Base-by-base conservation (phyloP, 2,329 filamentous ascomycete species). In the Cladosporium velox region DNA sequence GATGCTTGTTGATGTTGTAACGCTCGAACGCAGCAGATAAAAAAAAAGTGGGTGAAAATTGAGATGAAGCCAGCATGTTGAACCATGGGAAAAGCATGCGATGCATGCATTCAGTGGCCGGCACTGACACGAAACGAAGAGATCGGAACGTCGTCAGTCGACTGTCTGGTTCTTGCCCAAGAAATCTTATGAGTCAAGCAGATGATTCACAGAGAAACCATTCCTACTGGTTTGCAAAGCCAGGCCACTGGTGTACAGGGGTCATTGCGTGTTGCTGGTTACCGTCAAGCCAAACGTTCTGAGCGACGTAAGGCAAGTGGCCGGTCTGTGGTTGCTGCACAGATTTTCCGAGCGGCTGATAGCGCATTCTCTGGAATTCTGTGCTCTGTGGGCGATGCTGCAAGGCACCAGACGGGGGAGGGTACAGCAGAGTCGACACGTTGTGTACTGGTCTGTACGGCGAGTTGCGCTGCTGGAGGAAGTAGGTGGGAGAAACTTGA, bases 381-480 rank as follows among this genome's bases (percentile, higher is more conserved):
- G 83, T 77, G 44, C 78, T 78, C 55, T 77, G 76, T 12, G 79
- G 77, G 10, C 80, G 78, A 58, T 81, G 79, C 59, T 94, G 90
- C 69, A 96, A 85, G 8, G 92, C 92, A 10, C 88, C 85, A 28
- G 91, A 91, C 0, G 93, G 91, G 7, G 93, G 92, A 35, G 93
- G 93, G 66, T 95, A 92, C 34, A 97, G 84, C n/a, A 98, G 86
- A 0, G 92, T 96, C 71, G 95, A 93, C 67, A 97, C 92, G 67
- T 92, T 87, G 63, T 93, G 90, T 47, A 97, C 90, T 1, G 94
- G 94, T 69, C 92, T 91, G 79, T 98, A 98, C 3, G 95, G 95
- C 65, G 94, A 98, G 69, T 91, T 89, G 65, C 95, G 87, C 76
- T 97, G 92, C 74, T 91, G 90, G 44, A 97, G 83, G 78, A 96